Evolutionary conservation across 2,329 filamentous ascomycete genomes (phyloP).

Genomic region (Trichoderma citrinoviride): DNA sequence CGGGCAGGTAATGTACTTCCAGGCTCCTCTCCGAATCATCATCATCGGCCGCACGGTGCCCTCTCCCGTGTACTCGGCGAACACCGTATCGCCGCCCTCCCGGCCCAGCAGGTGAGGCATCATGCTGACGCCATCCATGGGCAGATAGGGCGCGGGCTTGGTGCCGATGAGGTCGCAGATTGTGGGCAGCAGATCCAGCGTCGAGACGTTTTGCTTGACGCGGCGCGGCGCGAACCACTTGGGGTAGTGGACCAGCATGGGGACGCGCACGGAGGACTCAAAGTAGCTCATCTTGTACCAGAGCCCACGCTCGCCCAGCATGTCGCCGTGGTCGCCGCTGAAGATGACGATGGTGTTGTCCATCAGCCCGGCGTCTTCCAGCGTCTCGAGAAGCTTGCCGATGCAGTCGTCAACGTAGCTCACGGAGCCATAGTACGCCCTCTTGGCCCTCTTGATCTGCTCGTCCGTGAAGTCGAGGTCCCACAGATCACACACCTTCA

Average conservation of each 20-base stretch:
- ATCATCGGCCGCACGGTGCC: conserved; percentile 84
- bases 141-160: conserved; percentile 66
- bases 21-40: conserved; percentile 87
- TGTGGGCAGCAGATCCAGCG: conserved; percentile 85
- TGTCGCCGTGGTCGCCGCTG: conserved; percentile 91
- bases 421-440: conserved; percentile 89
- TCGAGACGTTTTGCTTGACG: conserved; percentile 82
- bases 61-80: conserved; percentile 93
- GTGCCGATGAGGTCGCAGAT: conserved; percentile 79
- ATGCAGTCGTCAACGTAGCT: conserved; percentile 94
- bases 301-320: conserved; percentile 86
- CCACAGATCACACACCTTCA: conserved; percentile 85
- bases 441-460: conserved; percentile 78
- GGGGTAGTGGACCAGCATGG: conserved; percentile 80
- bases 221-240: conserved; percentile 70
- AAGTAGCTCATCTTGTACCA: conserved; percentile 99
- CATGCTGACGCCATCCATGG: conserved; percentile 81
- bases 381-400: conserved; percentile 72
- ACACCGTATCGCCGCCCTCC: conserved; percentile 78
- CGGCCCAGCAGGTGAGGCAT: conserved; percentile 69
- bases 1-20: conserved; percentile 88
- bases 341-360: conserved; percentile 91
- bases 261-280: conserved; percentile 85
- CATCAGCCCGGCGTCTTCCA: conserved; percentile 75
- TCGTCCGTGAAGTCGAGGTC: conserved; percentile 80